A percentile compares a stretch with the other conserved stretches of the same genome.
Conservation (phyloP, 176 grass and related monocot genomes). For the Coix lacrymajobi region DNA sequence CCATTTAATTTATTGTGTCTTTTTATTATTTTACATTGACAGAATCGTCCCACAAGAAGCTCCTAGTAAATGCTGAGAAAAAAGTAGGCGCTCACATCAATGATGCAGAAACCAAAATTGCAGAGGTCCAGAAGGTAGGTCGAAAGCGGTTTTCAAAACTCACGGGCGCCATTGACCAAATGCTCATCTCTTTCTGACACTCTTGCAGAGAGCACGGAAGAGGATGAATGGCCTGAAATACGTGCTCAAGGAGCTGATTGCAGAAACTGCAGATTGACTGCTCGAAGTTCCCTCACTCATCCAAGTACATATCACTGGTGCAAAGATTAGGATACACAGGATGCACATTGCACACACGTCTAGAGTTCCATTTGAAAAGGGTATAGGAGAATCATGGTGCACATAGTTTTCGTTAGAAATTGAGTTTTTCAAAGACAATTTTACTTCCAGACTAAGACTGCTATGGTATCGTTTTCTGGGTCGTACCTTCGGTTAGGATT, state of each 20-base stretch:
- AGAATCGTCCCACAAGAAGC: constrained; percentile 76
- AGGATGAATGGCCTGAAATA: constrained; percentile 66
- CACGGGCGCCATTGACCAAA: background rate
- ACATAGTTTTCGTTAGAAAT: background rate
- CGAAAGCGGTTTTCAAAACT: background rate
- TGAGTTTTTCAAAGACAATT: background rate
- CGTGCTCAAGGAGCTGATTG: constrained; percentile 52
- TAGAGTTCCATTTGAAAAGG: background rate
- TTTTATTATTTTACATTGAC: constrained; percentile 9
- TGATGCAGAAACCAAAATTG: constrained; percentile 70
- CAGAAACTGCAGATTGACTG: constrained; percentile 47
- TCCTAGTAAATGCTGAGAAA: constrained; percentile 63
- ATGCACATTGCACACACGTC: background rate
- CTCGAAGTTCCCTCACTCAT: background rate
- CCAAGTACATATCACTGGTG: constrained; percentile 2
- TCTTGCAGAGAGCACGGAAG: constrained; percentile 54
- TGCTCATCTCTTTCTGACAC: background rate
- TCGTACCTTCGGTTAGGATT: background rate
- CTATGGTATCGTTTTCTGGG: background rate
- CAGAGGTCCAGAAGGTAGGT: constrained; percentile 59
- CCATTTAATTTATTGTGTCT: constrained; percentile 17
- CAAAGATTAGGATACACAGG: background rate
- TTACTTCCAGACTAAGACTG: background rate
- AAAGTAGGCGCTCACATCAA: constrained; percentile 52
- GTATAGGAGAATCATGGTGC: constrained; percentile 12